phyloP scores from a whole-genome alignment of 176 grass and related monocot genomes.

The Coix lacrymajobi region DNA sequence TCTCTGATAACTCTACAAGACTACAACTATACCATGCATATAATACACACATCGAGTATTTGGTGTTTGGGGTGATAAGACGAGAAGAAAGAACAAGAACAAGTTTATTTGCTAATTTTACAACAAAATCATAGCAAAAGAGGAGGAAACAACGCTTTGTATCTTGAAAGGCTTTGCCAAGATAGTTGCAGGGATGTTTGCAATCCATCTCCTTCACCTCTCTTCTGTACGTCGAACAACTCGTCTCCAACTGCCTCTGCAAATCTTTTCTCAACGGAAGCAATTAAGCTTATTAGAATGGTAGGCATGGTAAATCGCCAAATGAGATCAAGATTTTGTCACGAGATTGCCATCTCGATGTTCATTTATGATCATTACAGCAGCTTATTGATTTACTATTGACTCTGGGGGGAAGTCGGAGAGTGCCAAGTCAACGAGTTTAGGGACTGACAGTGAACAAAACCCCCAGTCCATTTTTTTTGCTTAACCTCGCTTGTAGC shows the following conservation, averaged over 20 bases:
- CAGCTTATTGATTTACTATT: too few species aligned
- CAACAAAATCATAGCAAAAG: neutral
- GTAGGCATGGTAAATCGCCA: neutral
- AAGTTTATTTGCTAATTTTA: neutral
- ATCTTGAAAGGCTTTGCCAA: constrained; percentile 30
- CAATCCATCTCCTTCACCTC: constrained; percentile 63
- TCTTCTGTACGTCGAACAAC: neutral
- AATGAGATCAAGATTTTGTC: neutral
- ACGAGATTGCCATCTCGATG: neutral
- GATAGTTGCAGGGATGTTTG: too few species aligned
- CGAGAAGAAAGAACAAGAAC: too few species aligned
- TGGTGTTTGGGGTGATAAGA: neutral
- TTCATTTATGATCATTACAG: too few species aligned
- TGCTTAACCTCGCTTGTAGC: too few species aligned
- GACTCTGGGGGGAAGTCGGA: constrained; percentile 23
- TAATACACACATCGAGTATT: too few species aligned
- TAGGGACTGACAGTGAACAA: constrained; percentile 66
- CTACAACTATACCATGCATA: too few species aligned
- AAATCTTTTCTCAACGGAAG: constrained; percentile 37
- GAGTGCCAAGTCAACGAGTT: constrained; percentile 54
- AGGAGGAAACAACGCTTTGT: neutral
- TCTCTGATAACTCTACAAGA: too few species aligned
- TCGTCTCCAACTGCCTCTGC: neutral
- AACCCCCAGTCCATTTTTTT: too few species aligned
- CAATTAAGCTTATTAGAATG: neutral